These are phyloP conservation scores for Graphilbum fragrans DNA, from an alignment of 2,329 filamentous ascomycete species.

Conservation along the genomic window DNA sequence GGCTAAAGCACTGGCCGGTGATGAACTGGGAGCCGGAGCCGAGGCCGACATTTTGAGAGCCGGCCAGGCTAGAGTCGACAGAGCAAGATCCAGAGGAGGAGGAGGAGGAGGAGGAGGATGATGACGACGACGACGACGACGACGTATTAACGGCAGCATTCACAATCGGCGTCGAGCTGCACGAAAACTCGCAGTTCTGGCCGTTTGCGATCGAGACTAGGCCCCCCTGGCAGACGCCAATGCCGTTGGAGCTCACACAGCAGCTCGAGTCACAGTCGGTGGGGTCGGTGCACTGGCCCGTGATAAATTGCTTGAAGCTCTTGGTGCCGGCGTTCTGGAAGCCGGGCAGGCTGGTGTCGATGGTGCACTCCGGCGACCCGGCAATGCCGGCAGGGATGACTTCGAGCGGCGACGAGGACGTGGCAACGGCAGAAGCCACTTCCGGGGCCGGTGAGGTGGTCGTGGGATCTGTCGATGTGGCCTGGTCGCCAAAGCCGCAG, in stretches of 20 bases:
- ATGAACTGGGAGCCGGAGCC: conserved; percentile 17
- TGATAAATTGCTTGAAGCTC: conserved; percentile 16
- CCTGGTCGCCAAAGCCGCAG: conserved; percentile 10
- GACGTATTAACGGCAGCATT: neutral
- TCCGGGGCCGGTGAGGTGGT: neutral
- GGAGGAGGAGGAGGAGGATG: neutral
- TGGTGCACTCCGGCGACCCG: too few species aligned
- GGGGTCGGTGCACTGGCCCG: conserved; percentile 15
- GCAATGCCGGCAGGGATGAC: too few species aligned
- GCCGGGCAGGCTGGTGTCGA: conserved; percentile 21
- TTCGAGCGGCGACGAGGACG: neutral
- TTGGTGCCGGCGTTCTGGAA: conserved; percentile 17
- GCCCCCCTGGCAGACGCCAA: conserved; percentile 8
- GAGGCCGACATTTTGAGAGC: conserved; percentile 18
- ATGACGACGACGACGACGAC: neutral
- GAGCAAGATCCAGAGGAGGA: conserved; percentile 3
- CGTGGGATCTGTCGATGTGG: neutral
- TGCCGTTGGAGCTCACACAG: conserved; percentile 12
- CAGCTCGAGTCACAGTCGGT: conserved; percentile 18
- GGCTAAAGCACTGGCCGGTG: conserved; percentile 15
- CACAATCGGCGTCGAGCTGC: neutral
- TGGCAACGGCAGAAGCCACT: neutral
- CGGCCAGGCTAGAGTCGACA: conserved; percentile 20
- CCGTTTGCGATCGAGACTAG: conserved; percentile 7
- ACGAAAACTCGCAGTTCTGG: conserved; percentile 8